phyloP scores from a whole-genome alignment of 805 yeast species.

The Candida koratica region DNA sequence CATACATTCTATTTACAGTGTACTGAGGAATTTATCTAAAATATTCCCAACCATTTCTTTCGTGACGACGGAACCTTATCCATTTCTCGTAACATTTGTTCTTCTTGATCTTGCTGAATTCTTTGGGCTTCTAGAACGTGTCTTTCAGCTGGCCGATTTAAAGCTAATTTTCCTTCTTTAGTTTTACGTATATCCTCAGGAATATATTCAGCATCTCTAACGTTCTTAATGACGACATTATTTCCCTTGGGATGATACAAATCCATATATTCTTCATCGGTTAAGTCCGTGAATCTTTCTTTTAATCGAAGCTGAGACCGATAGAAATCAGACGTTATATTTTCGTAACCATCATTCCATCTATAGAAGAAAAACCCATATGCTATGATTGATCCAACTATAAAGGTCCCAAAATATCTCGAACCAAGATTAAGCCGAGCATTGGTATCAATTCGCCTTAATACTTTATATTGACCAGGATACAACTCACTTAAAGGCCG shows the following conservation, averaged over 20 bases:
- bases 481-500: slow-evolving; percentile 69
- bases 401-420: slow-evolving; percentile 48
- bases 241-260: slow-evolving; percentile 45
- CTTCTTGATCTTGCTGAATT: slow-evolving; percentile 65
- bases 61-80: neutral
- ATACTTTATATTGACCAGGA: slow-evolving; percentile 74
- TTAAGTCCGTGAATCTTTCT: slow-evolving; percentile 52
- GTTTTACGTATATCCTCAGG: slow-evolving; percentile 42
- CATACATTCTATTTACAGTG: slow-evolving; percentile 7
- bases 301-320: slow-evolving; percentile 55
- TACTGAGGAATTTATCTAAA: slow-evolving; percentile 2
- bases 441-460: slow-evolving; percentile 54
- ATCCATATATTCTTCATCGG: slow-evolving; percentile 61
- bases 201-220: slow-evolving; percentile 41
- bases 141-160: slow-evolving; percentile 65
- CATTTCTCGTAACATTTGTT: slow-evolving; percentile 27
- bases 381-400: slow-evolving; percentile 46
- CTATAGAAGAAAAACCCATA: slow-evolving; percentile 70
- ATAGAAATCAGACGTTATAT: slow-evolving; percentile 66
- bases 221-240: slow-evolving; percentile 38
- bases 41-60: slow-evolving; percentile 6
- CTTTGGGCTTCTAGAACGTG: slow-evolving; percentile 76
- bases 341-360: slow-evolving; percentile 83
- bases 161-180: slow-evolving; percentile 44
- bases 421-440: slow-evolving; percentile 57